A percentile compares a stretch with the other conserved stretches of the same genome.
Evolutionary conservation across 2,329 filamentous ascomycete genomes (phyloP).

Genomic region (Rugonectria rugulosa): DNA sequence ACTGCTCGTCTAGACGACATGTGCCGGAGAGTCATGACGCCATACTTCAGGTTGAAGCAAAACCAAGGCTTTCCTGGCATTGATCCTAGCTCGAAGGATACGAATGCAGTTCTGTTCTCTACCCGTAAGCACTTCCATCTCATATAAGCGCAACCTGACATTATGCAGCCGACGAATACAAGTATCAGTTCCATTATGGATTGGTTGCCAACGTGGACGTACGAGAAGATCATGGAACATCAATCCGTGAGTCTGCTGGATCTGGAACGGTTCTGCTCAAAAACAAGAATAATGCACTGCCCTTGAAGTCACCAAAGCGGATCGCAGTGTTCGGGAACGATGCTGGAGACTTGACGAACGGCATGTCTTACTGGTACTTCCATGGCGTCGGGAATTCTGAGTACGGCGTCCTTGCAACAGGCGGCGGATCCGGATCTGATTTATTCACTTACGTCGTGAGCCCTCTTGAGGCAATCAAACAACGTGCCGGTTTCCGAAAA

Average conservation of each 20-base stretch:
- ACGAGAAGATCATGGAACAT: slow-evolving; percentile 38
- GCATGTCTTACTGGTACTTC: background rate
- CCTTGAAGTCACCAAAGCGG: slow-evolving; percentile 63
- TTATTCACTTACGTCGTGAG: slow-evolving; percentile 61
- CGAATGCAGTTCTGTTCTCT: background rate
- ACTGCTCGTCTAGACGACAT: slow-evolving; percentile 47
- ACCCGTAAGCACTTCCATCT: background rate
- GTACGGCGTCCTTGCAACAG: slow-evolving; percentile 55
- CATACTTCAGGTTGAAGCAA: slow-evolving; percentile 62
- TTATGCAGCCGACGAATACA: no score
- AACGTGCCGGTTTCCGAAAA: no score
- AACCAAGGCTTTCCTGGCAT: slow-evolving; percentile 50
- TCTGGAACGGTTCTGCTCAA: slow-evolving; percentile 43
- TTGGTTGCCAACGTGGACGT: no score
- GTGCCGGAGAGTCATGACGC: slow-evolving; percentile 50
- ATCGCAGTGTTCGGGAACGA: slow-evolving; percentile 5
- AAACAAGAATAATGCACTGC: slow-evolving; percentile 58
- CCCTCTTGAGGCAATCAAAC: slow-evolving; percentile 63
- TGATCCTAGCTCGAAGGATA: background rate
- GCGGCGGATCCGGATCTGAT: slow-evolving; percentile 63
- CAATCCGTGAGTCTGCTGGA: slow-evolving; percentile 46
- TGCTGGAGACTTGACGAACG: background rate
- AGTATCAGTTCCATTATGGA: no score
- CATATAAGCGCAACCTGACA: slow-evolving; percentile 18
- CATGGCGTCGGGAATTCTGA: no score